Evolutionary conservation across 139 green algal species (phyloP).

Genomic region (Volvox africanus): DNA sequence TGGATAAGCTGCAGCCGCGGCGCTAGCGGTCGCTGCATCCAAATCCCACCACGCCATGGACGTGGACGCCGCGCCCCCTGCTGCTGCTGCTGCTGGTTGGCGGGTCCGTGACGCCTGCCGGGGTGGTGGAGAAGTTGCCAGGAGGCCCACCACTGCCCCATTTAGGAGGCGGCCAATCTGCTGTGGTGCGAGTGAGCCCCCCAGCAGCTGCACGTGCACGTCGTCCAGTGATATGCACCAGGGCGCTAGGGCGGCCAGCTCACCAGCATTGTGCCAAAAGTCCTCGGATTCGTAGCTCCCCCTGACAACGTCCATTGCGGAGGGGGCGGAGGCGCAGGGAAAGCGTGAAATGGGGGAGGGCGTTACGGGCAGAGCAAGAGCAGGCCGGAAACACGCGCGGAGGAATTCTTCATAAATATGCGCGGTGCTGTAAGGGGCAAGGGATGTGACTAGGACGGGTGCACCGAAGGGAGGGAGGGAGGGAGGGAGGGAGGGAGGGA

Average conservation of each 20-base stretch:
- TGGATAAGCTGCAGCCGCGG: slow-evolving; percentile 26
- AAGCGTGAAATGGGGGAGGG: too few species aligned
- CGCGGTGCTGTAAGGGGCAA: too few species aligned
- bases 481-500: too few species aligned
- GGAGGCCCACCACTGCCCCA: slow-evolving; percentile 78
- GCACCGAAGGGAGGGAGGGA: too few species aligned
- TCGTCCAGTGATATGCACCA: slow-evolving; percentile 54
- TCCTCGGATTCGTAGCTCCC: slow-evolving; percentile 54
- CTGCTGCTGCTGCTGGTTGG: neutral
- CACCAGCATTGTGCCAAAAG: slow-evolving; percentile 53
- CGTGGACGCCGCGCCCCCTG: neutral
- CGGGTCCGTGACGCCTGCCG: neutral
- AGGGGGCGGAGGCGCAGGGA: too few species aligned
- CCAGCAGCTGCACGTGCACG: slow-evolving; percentile 63
- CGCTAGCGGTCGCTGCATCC: neutral
- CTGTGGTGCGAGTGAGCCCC: slow-evolving; percentile 43
- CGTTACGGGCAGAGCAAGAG: too few species aligned
- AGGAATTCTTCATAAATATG: too few species aligned
- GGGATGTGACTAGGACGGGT: too few species aligned
- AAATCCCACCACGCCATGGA: neutral
- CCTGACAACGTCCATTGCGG: neutral
- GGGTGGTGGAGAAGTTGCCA: neutral
- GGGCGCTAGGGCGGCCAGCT: slow-evolving; percentile 65
- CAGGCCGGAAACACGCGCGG: too few species aligned
- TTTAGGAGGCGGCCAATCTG: slow-evolving; percentile 75